phyloP scores from a whole-genome alignment of 805 yeast genomes.

The Wickerhamiella galacta region DNA sequence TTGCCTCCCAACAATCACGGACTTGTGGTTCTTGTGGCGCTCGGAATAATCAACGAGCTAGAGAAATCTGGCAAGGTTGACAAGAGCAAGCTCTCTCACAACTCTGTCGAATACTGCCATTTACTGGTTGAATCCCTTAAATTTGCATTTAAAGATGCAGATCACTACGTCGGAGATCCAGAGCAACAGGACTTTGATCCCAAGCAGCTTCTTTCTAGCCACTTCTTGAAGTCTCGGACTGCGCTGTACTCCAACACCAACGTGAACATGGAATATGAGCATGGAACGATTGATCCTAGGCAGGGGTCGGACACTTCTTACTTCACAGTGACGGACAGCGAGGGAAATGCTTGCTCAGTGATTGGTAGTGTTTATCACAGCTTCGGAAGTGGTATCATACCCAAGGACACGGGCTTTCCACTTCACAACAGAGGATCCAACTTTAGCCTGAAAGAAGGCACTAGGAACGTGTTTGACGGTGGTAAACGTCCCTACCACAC shows the following conservation, averaged over 20 bases:
- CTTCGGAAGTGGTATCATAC: slow-evolving; percentile 58
- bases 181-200: slow-evolving; percentile 23
- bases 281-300: slow-evolving; percentile 35
- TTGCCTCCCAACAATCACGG: slow-evolving; percentile 81
- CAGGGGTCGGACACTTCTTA: slow-evolving; percentile 56
- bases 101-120: slow-evolving; percentile 56
- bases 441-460: slow-evolving; percentile 42
- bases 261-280: slow-evolving; percentile 28
- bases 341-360: slow-evolving; percentile 70
- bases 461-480: slow-evolving; percentile 47
- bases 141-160: slow-evolving; percentile 57
- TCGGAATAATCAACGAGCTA: slow-evolving; percentile 47
- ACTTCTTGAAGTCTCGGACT: slow-evolving; percentile 36
- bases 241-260: slow-evolving; percentile 27
- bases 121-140: slow-evolving; percentile 54
- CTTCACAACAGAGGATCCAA: slow-evolving; percentile 66
- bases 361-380: slow-evolving; percentile 56
- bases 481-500: slow-evolving; percentile 68
- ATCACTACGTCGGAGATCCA: slow-evolving; percentile 53
- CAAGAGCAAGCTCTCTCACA: slow-evolving; percentile 31
- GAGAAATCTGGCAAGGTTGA: slow-evolving; percentile 29
- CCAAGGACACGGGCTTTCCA: slow-evolving; percentile 42
- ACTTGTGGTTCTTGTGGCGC: slow-evolving; percentile 51
- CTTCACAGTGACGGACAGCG: slow-evolving; percentile 43
- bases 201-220: slow-evolving; percentile 29